Conservation (phyloP, 371 early-diverging fungal genomes). For the Haplosporangium sp. region DNA sequence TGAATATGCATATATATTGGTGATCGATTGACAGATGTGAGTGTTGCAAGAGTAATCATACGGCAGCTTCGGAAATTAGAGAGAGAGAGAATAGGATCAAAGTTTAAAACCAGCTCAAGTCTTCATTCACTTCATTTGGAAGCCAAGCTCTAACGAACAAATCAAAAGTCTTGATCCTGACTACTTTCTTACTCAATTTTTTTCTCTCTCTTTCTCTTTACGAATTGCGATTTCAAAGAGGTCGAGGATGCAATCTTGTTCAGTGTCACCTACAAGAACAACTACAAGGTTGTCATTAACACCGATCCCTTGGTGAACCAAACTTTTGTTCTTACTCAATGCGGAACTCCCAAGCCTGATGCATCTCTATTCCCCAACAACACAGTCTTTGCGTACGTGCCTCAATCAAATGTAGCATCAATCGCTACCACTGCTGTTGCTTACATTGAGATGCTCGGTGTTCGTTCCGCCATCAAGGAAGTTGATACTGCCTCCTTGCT, state of each 20-base stretch:
- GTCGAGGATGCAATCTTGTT: conserved; percentile 68
- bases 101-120: neutral
- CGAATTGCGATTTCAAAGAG: neutral
- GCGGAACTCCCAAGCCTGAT: conserved; percentile 71
- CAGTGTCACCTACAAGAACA: conserved; percentile 71
- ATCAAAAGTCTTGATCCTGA: neutral
- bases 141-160: neutral
- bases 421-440: conserved; percentile 73
- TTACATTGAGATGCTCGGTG: conserved; percentile 79
- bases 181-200: neutral
- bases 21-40: too few relatives aligned
- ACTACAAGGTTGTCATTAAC: conserved; percentile 51
- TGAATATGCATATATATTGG: too few relatives aligned
- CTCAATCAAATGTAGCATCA: conserved; percentile 69
- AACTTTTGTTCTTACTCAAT: conserved; percentile 69
- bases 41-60: neutral
- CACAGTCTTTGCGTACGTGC: conserved; percentile 67
- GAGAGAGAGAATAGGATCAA: too few relatives aligned
- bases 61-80: neutral
- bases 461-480: conserved; percentile 63
- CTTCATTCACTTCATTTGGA: neutral
- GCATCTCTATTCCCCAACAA: conserved; percentile 59
- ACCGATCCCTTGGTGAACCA: conserved; percentile 15
- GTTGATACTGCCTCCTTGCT: conserved; percentile 70
- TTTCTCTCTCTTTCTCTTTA: neutral